These are phyloP conservation scores for Ricinus communis DNA, from an alignment of 345 rosid species.

Conservation along the genomic window DNA sequence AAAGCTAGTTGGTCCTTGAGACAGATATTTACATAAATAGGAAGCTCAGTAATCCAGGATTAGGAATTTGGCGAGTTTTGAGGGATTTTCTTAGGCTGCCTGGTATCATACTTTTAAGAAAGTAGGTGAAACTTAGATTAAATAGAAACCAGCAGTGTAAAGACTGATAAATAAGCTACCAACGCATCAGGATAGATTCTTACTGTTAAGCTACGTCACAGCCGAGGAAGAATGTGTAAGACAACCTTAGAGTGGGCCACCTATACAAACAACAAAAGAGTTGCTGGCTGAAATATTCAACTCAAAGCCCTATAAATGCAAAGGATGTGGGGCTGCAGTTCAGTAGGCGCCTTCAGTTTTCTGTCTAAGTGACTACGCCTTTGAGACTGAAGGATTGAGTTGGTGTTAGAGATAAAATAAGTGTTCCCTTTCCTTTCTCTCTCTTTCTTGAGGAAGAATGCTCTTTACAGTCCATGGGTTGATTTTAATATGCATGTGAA, in stretches of 20 bases:
- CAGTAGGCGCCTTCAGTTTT: not conserved
- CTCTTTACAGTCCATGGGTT: too few species aligned
- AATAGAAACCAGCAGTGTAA: not conserved
- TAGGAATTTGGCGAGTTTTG: not conserved
- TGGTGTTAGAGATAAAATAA: too few species aligned
- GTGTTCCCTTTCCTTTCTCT: too few species aligned
- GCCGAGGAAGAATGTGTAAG: not conserved
- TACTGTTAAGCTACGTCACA: not conserved
- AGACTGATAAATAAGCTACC: not conserved
- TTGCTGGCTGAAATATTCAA: not conserved
- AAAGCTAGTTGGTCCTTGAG: too few species aligned
- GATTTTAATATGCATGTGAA: too few species aligned
- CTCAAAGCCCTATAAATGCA: not conserved
- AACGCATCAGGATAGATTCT: not conserved
- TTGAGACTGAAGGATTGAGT: too few species aligned
- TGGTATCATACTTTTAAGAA: not conserved
- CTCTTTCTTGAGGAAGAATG: too few species aligned
- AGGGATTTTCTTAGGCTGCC: not conserved
- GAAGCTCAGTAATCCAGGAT: not conserved
- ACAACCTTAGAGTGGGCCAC: not conserved
- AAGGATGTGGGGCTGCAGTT: too few species aligned
- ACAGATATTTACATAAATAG: too few species aligned
- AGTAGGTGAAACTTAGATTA: not conserved
- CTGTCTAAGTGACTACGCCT: too few species aligned
- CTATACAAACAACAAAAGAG: not conserved